Evolutionary conservation across 2,329 filamentous ascomycete species (phyloP).

Genomic region (Aspergillus ustus): DNA sequence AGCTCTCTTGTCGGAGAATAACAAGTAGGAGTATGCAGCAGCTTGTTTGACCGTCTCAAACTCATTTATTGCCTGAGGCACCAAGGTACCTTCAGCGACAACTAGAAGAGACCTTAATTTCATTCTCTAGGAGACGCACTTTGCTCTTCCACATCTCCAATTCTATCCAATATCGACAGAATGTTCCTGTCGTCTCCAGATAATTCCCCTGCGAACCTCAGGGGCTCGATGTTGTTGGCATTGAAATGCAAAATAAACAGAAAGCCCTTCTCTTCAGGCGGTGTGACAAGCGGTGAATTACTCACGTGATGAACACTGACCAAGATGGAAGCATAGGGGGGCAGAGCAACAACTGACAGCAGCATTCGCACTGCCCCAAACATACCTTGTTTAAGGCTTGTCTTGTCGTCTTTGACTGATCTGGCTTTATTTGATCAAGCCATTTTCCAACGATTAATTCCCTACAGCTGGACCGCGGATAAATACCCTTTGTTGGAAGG

Average conservation of each 20-base stretch:
- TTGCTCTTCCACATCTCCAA: not conserved
- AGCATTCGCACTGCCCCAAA: conserved; percentile 33
- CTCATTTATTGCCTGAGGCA: not conserved
- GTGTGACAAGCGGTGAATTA: conserved; percentile 23
- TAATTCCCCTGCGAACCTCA: not conserved
- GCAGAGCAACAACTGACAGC: conserved; percentile 36
- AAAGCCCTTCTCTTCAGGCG: conserved; percentile 18
- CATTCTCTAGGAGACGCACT: not conserved
- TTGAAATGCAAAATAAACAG: conserved; percentile 16
- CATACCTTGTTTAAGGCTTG: conserved; percentile 21
- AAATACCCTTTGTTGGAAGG: conserved; percentile 19
- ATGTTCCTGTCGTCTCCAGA: not conserved
- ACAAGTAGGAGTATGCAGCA: not conserved
- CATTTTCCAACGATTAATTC: conserved; percentile 6
- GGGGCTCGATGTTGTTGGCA: not conserved
- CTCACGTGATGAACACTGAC: conserved; percentile 29
- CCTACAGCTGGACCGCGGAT: not conserved
- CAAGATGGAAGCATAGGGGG: conserved; percentile 31
- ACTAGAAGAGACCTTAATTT: not conserved
- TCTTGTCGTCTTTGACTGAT: conserved; percentile 10
- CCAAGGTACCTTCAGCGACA: not conserved
- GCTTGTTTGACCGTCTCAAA: not conserved
- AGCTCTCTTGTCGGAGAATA: not conserved
- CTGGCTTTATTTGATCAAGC: conserved; percentile 1
- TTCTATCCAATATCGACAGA: not conserved